Evolutionary conservation across 495 filamentous ascomycete genomes (phyloP), one percentile per base, ranked within the genome.

Genomic region (Xylaria flabelliformis): DNA sequence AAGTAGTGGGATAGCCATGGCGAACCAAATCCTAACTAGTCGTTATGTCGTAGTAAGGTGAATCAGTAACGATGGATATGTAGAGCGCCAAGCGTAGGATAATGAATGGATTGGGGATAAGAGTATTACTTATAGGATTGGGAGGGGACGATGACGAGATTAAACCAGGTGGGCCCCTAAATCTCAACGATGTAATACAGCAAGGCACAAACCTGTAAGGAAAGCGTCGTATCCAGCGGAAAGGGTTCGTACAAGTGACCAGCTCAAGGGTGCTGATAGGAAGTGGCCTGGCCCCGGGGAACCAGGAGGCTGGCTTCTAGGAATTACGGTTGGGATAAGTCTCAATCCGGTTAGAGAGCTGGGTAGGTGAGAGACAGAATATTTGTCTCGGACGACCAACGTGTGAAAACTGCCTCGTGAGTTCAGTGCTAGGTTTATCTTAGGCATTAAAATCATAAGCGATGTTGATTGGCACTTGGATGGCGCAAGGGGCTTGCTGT

Each of bases 401-500:
- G 44, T 55, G 61, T 71, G 61, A 42, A 34, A 1, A 53, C 21
- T 15, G 59, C 48, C 61, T 53, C 59, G 42, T 55, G 64, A 64
- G 42, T 69, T 8, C 42, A 76, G 72, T 76, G 74, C 72, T 50
- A 51, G 63, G 41, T 61, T 29, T 59, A 34, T 64, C 41, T 24
- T 32, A 42, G 24, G 44, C 46, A 24, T 36, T 34, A 21, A 51
- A 59, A 64, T 56, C 41, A 2, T 26, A 24, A 62, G 67, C 56
- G 26, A 55, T 26, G 53, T 48, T 72, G 63, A 67, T 66, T 71
- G 69, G 74, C 56, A 74, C 66, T 62, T 67, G 69, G 68, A 73
- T 32, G 75, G 74, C 74, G 77, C 76, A 79, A 79, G 77, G 77
- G 77, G 55, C 55, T 64, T 72, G 73, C 69, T 71, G 59, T 53